Percentiles rank a stretch among this genome's conserved stretches.
These are phyloP conservation scores for Trametes cubensis DNA, from an alignment of 768 basidiomycete genomes.

Conservation along the genomic window DNA sequence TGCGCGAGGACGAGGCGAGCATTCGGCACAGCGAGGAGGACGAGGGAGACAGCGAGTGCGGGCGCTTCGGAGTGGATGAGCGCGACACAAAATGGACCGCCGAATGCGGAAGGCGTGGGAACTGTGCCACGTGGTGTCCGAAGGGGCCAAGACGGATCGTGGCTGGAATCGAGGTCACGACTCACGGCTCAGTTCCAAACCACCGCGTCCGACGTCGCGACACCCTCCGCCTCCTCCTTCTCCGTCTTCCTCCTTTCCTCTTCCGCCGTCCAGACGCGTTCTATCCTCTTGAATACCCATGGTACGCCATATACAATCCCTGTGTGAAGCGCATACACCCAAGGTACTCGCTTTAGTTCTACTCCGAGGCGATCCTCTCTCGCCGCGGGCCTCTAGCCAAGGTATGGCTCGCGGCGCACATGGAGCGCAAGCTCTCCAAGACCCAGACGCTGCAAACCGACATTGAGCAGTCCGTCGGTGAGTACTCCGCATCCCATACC, in stretches of 20 bases:
- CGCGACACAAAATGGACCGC: slow-evolving; percentile 2
- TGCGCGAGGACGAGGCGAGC: slow-evolving; percentile 33
- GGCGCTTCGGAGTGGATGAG: not conserved
- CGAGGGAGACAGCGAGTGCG: not conserved
- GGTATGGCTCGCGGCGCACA: slow-evolving; percentile 99
- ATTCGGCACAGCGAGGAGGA: slow-evolving; percentile 15
- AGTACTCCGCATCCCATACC: slow-evolving; percentile 32
- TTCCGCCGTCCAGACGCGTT: slow-evolving; percentile 20
- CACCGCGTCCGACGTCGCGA: slow-evolving; percentile 19
- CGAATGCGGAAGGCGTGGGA: slow-evolving; percentile 10
- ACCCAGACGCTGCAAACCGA: slow-evolving; percentile 92
- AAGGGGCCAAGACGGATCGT: slow-evolving; percentile 10
- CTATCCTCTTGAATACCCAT: slow-evolving; percentile 33
- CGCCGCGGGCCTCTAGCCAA: slow-evolving; percentile 92
- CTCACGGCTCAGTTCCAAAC: slow-evolving; percentile 9
- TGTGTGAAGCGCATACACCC: not conserved
- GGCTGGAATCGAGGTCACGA: slow-evolving; percentile 8
- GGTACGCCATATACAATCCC: slow-evolving; percentile 10
- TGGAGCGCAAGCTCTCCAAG: slow-evolving; percentile 97
- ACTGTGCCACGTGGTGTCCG: slow-evolving; percentile 22
- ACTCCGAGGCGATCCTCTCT: slow-evolving; percentile 91
- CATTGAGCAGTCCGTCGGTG: slow-evolving; percentile 91
- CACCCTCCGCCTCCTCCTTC: slow-evolving; percentile 1
- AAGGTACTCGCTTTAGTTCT: slow-evolving; percentile 56
- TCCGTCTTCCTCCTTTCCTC: slow-evolving; percentile 11